Base-by-base conservation (phyloP, 768 basidiomycete genomes). In the Phanerodontia chrysosporium region DNA sequence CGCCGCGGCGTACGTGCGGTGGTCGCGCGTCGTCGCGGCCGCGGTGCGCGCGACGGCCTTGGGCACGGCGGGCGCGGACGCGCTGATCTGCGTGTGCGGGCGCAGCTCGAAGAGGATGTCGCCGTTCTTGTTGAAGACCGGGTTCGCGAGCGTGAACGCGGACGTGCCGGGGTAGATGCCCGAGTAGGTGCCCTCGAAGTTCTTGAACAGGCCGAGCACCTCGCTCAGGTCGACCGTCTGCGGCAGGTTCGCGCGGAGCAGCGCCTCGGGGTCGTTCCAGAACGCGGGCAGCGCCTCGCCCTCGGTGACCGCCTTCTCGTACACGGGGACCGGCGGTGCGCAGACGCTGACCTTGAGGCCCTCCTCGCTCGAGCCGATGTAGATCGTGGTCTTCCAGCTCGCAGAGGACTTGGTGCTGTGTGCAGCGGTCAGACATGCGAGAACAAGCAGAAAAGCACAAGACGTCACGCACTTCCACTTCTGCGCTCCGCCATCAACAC, bases 41-140 rank as follows among this genome's bases (percentile, higher is more conserved):
- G 49, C 29, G 13, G 49, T 12, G 29, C 49, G 49, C 49, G 49
- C 49, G 49, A 32, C 49, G 18, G 49, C 29, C 49, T 51, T 51
- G 28, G 10, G 10, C 14, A 51, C 49, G 28, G 32, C 18, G 29
- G 49, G 49, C 49, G 49, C 49, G 49, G 59, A 60, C 18, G 59
- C 54, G 10, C 32, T 36, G 54, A 51, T 49, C 39, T 55, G 59
- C 4, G 59, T 42, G 39, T 60, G 62, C 14, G 62, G 64, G 28
- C 64, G 62, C 18, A 72, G 64, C 60, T 72, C 68, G 63, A 71
- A 69, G 14, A 72, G 42, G 25, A 73, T 54, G 58, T 73, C 72
- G 36, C 72, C 72, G 29, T 64, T 49, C 51, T 54, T 32, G 61
- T 68, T 72, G 66, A 73, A 73, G 3, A 66, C 64, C 10, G 72